Evolutionary conservation across 371 early-diverging fungal species (phyloP).

Genomic region (Mortierella sp.): DNA sequence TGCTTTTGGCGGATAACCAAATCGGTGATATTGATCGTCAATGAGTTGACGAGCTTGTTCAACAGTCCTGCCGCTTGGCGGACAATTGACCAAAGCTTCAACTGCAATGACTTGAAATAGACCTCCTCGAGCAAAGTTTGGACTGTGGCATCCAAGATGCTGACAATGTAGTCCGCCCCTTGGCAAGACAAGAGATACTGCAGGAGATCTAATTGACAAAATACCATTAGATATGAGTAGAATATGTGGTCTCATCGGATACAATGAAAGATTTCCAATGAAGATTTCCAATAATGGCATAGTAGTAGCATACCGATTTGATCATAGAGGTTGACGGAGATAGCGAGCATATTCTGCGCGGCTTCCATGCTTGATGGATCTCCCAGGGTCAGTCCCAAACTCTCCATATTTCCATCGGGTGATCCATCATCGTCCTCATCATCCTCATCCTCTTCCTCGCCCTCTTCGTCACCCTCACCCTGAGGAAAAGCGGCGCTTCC

Average conservation of each 20-base stretch:
- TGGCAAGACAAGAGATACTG: conserved; percentile 85
- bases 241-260: no score
- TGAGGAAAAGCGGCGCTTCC: conserved; percentile 13
- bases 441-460: conserved; percentile 23
- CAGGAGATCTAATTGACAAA: conserved; percentile 64
- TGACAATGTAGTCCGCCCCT: conserved; percentile 66
- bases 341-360: conserved; percentile 71
- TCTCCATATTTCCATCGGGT: conserved; percentile 47
- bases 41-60: conserved; percentile 76
- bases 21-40: conserved; percentile 87
- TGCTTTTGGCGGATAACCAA: conserved; percentile 85
- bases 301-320: conserved; percentile 65
- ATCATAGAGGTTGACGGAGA: conserved; percentile 83
- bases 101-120: conserved; percentile 78
- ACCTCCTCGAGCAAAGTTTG: conserved; percentile 81
- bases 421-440: conserved; percentile 50
- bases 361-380: conserved; percentile 71
- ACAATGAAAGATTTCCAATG: no score
- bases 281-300: no score
- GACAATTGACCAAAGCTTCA: conserved; percentile 86
- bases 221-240: neutral
- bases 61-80: conserved; percentile 86
- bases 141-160: conserved; percentile 67
- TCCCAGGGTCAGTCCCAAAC: conserved; percentile 73
- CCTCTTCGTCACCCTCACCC: conserved; percentile 40